Percentiles rank a stretch among this genome's conserved stretches.
Conservation (phyloP, 2,329 filamentous ascomycete species). For the Ilyonectria mors-panacis region DNA sequence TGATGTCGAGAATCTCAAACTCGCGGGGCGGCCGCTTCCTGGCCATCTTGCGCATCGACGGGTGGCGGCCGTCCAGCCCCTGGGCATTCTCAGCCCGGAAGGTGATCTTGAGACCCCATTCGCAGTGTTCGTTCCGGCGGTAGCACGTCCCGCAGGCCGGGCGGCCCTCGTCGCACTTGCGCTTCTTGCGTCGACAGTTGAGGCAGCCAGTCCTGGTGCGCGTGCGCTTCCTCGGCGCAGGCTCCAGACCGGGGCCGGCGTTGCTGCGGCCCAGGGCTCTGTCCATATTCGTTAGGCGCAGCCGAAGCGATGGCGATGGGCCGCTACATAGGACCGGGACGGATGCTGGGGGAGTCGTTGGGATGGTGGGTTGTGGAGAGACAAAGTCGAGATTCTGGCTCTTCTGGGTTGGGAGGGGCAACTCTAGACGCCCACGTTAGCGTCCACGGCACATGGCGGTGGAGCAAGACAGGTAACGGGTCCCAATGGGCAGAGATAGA, state of each 20-base stretch:
- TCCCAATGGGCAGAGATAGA: neutral
- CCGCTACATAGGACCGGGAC: constrained; percentile 9
- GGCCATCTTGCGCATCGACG: constrained; percentile 53
- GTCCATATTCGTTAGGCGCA: constrained; percentile 43
- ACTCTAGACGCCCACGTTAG: constrained; percentile 28
- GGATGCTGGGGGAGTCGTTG: neutral
- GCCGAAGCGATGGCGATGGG: constrained; percentile 27
- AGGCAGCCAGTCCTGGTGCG: constrained; percentile 55
- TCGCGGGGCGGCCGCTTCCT: constrained; percentile 46
- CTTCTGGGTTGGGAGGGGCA: constrained; percentile 28
- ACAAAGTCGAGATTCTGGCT: neutral
- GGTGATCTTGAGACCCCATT: constrained; percentile 57
- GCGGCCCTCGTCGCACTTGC: constrained; percentile 56
- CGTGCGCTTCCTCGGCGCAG: constrained; percentile 46
- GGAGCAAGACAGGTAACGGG: neutral
- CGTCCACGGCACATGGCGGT: constrained; percentile 1
- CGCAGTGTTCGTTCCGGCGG: constrained; percentile 50
- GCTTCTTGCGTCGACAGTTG: constrained; percentile 57
- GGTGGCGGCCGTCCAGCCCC: constrained; percentile 50
- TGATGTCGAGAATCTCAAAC: constrained; percentile 56
- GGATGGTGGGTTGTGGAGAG: constrained; percentile 20
- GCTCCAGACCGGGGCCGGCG: constrained; percentile 11
- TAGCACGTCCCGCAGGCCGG: constrained; percentile 55
- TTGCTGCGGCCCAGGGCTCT: constrained; percentile 10
- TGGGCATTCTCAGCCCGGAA: constrained; percentile 56